Base-by-base conservation (phyloP, 1,139 yeast species). In the Geotrichum bryndzae region DNA sequence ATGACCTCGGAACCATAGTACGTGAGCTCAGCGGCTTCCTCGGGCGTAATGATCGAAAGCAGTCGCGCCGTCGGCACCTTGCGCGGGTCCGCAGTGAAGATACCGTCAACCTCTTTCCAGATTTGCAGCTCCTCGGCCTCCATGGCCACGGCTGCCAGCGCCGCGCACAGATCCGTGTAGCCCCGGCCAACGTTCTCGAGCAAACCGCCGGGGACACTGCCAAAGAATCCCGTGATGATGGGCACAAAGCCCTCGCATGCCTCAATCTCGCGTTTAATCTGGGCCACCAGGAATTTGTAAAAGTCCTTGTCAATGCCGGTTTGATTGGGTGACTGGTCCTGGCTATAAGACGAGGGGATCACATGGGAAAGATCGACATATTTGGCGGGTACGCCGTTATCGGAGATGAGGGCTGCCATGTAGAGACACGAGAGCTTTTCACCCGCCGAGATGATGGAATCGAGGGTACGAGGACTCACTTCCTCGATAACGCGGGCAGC, bases 91-190 rank as follows among this genome's bases (percentile, higher is more conserved):
- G 99, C 99, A 0, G 99, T 92, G 78, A 94, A 94, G 54, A 94
- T 94, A 68, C 99, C 99, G 74, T 94, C 99, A 58, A 94, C 99
- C 78, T 94, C 99, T 72, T 94, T 94, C 99, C 99, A 94, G 58
- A 94, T 90, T 77, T 94, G 99, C 63, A 94, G 80, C 76, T 94
- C 99, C 56, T 90, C 96, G 0, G 98, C 98, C 68, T 82, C 84
- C 60, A 88, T 76, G 0, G 97, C 99, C 35, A 94, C 98, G 0
- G 99, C 97, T 52, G 91, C 83, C 71, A 94, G 81, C 0, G 99
- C 99, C 18, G 99, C 99, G 80, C 99, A 94, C 68, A 94, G 79
- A 74, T 94, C 99, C 18, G 99, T 94, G 75, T 94, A 94, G 31
- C 99, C 99, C 73, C 99, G 85, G 53, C 99, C 99, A 64, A 94